A percentile compares a stretch with the other conserved stretches of the same genome.
phyloP scores from a whole-genome alignment of 2,329 filamentous ascomycete species.

The Pestalotiopsis sp. region DNA sequence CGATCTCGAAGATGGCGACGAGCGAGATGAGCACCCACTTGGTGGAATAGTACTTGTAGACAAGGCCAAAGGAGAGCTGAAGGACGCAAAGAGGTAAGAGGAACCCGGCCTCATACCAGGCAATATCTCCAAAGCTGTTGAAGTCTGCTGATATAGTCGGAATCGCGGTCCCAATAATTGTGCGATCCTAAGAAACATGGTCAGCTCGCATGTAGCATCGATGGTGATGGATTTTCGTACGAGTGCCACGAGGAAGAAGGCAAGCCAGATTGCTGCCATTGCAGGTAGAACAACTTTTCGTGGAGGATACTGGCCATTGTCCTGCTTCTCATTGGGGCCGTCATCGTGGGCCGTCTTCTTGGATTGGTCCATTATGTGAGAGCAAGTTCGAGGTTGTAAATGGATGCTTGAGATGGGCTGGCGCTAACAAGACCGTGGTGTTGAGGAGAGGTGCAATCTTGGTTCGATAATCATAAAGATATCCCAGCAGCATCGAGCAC shows the following conservation, averaged over 20 bases:
- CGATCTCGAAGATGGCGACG: constrained; percentile 16
- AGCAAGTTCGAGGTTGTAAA: background rate
- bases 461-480: too few relatives aligned
- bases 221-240: background rate
- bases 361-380: background rate
- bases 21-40: constrained; percentile 15
- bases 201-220: background rate
- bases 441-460: too few relatives aligned
- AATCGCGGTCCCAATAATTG: constrained; percentile 13
- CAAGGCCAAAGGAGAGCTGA: constrained; percentile 21
- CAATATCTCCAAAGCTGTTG: constrained; percentile 23
- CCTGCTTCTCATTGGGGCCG: background rate
- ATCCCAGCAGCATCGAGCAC: background rate
- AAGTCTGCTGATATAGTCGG: constrained; percentile 20
- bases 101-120: constrained; percentile 27
- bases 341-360: background rate
- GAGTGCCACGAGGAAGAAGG: constrained; percentile 7
- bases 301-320: constrained; percentile 5
- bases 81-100: constrained; percentile 22
- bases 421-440: too few relatives aligned
- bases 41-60: constrained; percentile 21
- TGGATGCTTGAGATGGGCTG: too few relatives aligned
- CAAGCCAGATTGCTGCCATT: constrained; percentile 9
- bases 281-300: constrained; percentile 2
- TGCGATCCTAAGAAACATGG: constrained; percentile 7